Percentiles rank a stretch among this genome's conserved stretches.
Evolutionary conservation across 2,329 filamentous ascomycete genomes (phyloP).

Genomic region (Amauroascus niger): DNA sequence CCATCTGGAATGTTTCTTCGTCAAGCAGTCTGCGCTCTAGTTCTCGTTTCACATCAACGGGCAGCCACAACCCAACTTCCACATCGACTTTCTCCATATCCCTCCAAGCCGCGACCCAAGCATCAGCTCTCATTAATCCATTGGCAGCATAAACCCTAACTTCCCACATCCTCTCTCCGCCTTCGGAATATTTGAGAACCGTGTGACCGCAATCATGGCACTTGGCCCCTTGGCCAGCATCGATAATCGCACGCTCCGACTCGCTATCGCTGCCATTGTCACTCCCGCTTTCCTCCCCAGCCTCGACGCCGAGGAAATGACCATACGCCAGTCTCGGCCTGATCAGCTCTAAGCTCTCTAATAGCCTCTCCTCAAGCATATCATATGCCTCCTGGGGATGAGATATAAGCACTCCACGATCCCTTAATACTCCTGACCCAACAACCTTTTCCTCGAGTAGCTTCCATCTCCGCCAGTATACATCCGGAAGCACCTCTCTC

Average conservation of each 20-base stretch:
- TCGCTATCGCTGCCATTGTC: constrained; percentile 14
- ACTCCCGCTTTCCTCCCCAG: constrained; percentile 16
- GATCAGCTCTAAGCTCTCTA: constrained; percentile 51
- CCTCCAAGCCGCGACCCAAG: constrained; percentile 88
- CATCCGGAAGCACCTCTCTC: constrained; percentile 41
- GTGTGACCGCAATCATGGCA: constrained; percentile 45
- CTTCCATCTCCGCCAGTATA: constrained; percentile 40
- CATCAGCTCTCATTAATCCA: constrained; percentile 80
- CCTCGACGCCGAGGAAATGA: constrained; percentile 43
- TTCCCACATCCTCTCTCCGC: constrained; percentile 46
- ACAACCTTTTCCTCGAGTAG: constrained; percentile 46
- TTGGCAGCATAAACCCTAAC: constrained; percentile 92
- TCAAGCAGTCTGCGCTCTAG: constrained; percentile 40
- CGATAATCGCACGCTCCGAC: constrained; percentile 28
- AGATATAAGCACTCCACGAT: constrained; percentile 51
- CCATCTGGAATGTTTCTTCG: constrained; percentile 28
- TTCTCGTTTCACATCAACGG: constrained; percentile 42
- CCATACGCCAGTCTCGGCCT: constrained; percentile 48
- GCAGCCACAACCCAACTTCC: constrained; percentile 66
- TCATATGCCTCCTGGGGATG: constrained; percentile 55
- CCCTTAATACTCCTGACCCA: constrained; percentile 45
- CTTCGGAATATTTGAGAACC: constrained; percentile 36
- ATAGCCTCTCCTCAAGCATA: constrained; percentile 50
- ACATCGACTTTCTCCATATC: constrained; percentile 99
- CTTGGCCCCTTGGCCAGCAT: constrained; percentile 27